Evolutionary conservation across 805 yeast genomes (phyloP), one percentile per base, ranked within the genome.

Genomic region (Priceomyces fermenticarens): DNA sequence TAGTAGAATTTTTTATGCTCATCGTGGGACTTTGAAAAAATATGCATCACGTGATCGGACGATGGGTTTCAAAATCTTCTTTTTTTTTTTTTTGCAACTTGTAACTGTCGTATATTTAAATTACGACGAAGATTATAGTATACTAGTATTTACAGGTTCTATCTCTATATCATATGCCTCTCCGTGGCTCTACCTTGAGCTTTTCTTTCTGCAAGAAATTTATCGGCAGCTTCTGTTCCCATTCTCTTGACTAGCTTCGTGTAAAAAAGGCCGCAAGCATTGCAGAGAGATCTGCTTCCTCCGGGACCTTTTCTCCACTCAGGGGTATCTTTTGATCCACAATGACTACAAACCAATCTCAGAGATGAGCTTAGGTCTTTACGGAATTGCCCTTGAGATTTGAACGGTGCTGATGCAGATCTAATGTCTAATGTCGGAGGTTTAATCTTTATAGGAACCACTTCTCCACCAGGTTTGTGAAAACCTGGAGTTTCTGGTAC

Each of bases 251-350:
- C 64, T 41, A 85, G 55, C 53, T 85, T 85, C 11, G 84, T 72
- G 54, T 75, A 83, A 52, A 81, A 85, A 36, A 90, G 66, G 0
- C 97, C 97, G 65, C 97, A 90, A 0, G 97, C 97, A 60, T 89
- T 89, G 63, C 97, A 89, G 44, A 89, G 68, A 0, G 91, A 85
- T 52, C 88, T 74, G 3, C 82, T 78, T 0, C 96, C 95, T 42
- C 78, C 75, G 1, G 96, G 96, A 0, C 97, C 97, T 45, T 84
- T 72, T 55, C 97, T 73, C 97, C 97, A 89, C 60, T 90, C 97
- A 0, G 97, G 97, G 0, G 96, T 86, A 35, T 78, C 80, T 23
- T 70, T 70, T 2, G 83, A 78, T 0, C 83, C 82, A 64, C 97
- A 89, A 51, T 88, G 96, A 28, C 43, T 47, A 40, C 65, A 60